Conservation (phyloP, 306 rosid species). For the Purshia tridentata region DNA sequence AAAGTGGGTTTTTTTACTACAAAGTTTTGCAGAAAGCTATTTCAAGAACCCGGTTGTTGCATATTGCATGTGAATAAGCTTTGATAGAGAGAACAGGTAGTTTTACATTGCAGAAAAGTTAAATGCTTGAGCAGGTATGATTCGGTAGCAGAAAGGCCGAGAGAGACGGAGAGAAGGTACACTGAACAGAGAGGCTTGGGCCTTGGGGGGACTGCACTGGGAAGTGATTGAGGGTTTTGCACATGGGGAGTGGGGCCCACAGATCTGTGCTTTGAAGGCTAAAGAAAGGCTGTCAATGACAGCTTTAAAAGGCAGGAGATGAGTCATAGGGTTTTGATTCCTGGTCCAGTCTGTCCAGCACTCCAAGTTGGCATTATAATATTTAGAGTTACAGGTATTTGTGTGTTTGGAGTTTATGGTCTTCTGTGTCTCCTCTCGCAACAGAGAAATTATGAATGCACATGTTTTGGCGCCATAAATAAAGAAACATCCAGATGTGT, state of each 20-base stretch:
- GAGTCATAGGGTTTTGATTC: constrained; percentile 8
- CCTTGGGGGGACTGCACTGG: no score
- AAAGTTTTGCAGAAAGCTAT: neutral
- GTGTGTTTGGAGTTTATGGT: no score
- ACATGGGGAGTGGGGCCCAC: constrained; percentile 21
- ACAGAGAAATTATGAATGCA: no score
- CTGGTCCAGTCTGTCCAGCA: no score
- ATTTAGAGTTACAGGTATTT: no score
- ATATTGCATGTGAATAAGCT: neutral
- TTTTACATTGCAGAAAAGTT: neutral
- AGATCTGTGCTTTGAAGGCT: neutral
- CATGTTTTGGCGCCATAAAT: no score
- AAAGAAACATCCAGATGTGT: no score
- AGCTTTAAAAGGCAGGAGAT: constrained; percentile 13
- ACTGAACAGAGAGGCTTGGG: neutral
- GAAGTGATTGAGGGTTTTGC: constrained; percentile 15
- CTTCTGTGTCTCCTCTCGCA: no score
- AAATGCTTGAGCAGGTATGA: neutral
- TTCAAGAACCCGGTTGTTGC: neutral
- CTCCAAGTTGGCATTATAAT: no score
- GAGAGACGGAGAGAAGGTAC: neutral
- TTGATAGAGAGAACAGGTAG: neutral
- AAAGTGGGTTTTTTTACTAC: neutral
- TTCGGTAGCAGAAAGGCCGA: neutral
- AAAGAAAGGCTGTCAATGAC: neutral